Base-by-base conservation (phyloP, 140 eudicot genomes). In the Erigeron philadelphicus region DNA sequence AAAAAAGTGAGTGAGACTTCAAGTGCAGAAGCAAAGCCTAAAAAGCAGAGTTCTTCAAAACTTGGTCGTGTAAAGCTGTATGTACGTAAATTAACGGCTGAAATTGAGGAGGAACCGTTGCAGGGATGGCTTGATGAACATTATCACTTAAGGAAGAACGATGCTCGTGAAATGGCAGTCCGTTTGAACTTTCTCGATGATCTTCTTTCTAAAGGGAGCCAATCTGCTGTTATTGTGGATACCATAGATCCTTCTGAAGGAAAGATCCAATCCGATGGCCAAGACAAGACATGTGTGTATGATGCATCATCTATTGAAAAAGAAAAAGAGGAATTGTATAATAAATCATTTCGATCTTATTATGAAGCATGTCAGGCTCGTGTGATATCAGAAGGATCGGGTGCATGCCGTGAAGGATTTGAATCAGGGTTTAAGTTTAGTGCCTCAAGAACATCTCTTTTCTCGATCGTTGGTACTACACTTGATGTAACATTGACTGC, bases 51-150 rank as follows among this genome's bases (percentile, higher is more conserved):
- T 77, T 84, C 91, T 50, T 69, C 90, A 41, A 85, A 83, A 78
- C 70, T 80, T 54, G 97, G 97, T 69, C 80, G 89, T 75, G 81
- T 91, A 45, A 91, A 80, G 75, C 81, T 88, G 71, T 80, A 78
- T 78, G 81, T 88, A 49, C 84, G 86, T 21, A 91, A 91, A 70
- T 70, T 91, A 42, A 88, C 87, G 11, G 84, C 79, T 82, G 96
- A 91, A 74, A 84, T 91, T 44, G 97, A 91, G 81, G 97, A 91
- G 78, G 96, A 91, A 75, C 96, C 97, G 8, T 23, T 91, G 54
- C 97, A 91, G 70, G 97, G 97, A 55, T 91, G 97, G 97, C 96
- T 91, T 74, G 97, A 91, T 79, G 97, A 91, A 72, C 97, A 86
- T 73, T 88, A 78, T 76, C 84, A 76, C 47, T 86, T 91, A 56